These are phyloP conservation scores for Kodamaea neixiangensis DNA, from an alignment of 805 yeast genomes.

Conservation along the genomic window DNA sequence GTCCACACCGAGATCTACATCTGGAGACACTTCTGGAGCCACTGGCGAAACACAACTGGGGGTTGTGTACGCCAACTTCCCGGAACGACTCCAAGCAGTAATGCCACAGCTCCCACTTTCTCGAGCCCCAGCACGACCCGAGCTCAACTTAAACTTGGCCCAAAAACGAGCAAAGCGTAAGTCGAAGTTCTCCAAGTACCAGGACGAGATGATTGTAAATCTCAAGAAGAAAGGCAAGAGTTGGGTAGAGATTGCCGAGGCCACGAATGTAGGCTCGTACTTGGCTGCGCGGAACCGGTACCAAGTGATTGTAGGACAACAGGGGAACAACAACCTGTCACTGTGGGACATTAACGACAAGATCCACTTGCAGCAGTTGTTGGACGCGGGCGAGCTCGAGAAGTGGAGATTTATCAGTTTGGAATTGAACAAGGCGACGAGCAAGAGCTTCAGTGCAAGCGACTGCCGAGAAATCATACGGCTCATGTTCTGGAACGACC, in stretches of 20 bases:
- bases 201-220: constrained; percentile 63
- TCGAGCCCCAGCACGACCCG: constrained; percentile 44
- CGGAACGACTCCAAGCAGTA: constrained; percentile 29
- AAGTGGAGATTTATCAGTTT: constrained; percentile 67
- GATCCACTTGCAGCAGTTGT: constrained; percentile 46
- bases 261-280: constrained; percentile 62
- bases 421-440: constrained; percentile 58
- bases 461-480: constrained; percentile 59
- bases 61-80: constrained; percentile 23
- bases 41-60: constrained; percentile 4
- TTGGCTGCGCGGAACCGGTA: constrained; percentile 77
- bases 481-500: constrained; percentile 54
- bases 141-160: constrained; percentile 40
- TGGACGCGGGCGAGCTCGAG: constrained; percentile 70
- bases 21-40: constrained; percentile 7
- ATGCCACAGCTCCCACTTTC: constrained; percentile 54
- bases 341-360: constrained; percentile 64
- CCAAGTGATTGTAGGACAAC: constrained; percentile 81
- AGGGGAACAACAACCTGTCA: constrained; percentile 67
- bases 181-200: constrained; percentile 69
- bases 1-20: neutral
- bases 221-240: constrained; percentile 63
- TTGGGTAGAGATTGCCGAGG: constrained; percentile 75
- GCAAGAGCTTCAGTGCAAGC: constrained; percentile 50
- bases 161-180: constrained; percentile 57